Evolutionary conservation across 2,329 filamentous ascomycete genomes (phyloP).

Genomic region (Fusarium robinianum): DNA sequence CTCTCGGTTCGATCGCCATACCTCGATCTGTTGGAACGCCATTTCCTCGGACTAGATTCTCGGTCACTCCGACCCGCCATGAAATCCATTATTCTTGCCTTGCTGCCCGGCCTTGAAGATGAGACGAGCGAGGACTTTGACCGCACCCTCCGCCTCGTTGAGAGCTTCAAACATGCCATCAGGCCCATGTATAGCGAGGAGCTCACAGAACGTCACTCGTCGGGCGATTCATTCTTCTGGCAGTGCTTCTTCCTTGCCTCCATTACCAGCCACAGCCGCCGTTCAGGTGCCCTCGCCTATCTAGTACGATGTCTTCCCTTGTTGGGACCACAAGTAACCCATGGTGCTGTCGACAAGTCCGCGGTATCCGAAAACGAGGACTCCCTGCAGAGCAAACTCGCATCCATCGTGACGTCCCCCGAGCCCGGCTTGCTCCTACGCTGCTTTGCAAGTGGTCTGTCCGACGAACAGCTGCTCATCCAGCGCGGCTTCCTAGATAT

Average conservation of each 20-base stretch:
- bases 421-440: conserved; percentile 90
- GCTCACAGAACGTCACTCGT: conserved; percentile 57
- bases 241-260: conserved; percentile 94
- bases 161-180: conserved; percentile 74
- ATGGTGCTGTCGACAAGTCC: conserved; percentile 15
- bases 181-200: conserved; percentile 57
- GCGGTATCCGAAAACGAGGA: conserved; percentile 17
- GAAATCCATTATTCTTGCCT: conserved; percentile 85
- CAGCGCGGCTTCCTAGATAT: conserved; percentile 94
- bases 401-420: conserved; percentile 76
- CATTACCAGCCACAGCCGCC: conserved; percentile 84
- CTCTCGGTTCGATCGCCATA: conserved; percentile 86
- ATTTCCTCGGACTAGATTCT: conserved; percentile 74
- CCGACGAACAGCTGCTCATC: conserved; percentile 85
- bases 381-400: conserved; percentile 54
- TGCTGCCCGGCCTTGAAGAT: conserved; percentile 90
- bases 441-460: conserved; percentile 88
- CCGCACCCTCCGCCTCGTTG: conserved; percentile 76
- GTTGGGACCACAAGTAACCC: conserved; percentile 28
- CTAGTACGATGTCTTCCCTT: conserved; percentile 74
- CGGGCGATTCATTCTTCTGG: conserved; percentile 90
- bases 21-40: conserved; percentile 78
- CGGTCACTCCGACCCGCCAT: conserved; percentile 79
- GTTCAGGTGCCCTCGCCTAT: conserved; percentile 87
- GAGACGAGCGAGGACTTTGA: conserved; percentile 98